Conservation (phyloP, 179 eudicot species). For the Silene coronaria region DNA sequence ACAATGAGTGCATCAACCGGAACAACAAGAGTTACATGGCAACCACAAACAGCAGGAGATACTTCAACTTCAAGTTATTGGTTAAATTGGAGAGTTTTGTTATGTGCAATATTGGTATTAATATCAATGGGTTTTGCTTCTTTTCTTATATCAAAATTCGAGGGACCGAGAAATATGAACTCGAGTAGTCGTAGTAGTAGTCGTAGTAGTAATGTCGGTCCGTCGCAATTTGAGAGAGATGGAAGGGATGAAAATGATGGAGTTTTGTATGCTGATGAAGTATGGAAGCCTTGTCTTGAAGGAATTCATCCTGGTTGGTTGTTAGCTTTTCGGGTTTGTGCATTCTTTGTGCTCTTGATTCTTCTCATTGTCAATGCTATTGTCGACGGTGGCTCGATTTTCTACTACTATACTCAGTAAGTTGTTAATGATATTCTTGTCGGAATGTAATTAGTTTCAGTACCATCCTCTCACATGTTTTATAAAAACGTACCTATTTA, state of each 20-base stretch:
- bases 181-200: neutral
- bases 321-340: slow-evolving; percentile 50
- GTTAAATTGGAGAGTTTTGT: slow-evolving; percentile 73
- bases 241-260: slow-evolving; percentile 28
- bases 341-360: slow-evolving; percentile 54
- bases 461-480: neutral
- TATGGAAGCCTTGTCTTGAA: slow-evolving; percentile 70
- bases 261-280: slow-evolving; percentile 62
- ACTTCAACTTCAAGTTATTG: slow-evolving; percentile 64
- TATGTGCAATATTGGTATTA: slow-evolving; percentile 52
- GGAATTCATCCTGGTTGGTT: slow-evolving; percentile 83
- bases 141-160: slow-evolving; percentile 47
- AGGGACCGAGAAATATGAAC: slow-evolving; percentile 38
- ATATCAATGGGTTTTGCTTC: slow-evolving; percentile 44
- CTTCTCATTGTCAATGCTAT: slow-evolving; percentile 49
- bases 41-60: slow-evolving; percentile 39
- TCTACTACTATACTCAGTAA: slow-evolving; percentile 75
- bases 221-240: slow-evolving; percentile 3
- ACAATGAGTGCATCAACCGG: slow-evolving; percentile 45
- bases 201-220: neutral
- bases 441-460: neutral
- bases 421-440: no score
- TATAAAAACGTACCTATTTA: neutral
- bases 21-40: slow-evolving; percentile 35
- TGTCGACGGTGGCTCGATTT: slow-evolving; percentile 48